Evolutionary conservation across 768 basidiomycete species (phyloP).

Genomic region (Cystofilobasidium capitatum): DNA sequence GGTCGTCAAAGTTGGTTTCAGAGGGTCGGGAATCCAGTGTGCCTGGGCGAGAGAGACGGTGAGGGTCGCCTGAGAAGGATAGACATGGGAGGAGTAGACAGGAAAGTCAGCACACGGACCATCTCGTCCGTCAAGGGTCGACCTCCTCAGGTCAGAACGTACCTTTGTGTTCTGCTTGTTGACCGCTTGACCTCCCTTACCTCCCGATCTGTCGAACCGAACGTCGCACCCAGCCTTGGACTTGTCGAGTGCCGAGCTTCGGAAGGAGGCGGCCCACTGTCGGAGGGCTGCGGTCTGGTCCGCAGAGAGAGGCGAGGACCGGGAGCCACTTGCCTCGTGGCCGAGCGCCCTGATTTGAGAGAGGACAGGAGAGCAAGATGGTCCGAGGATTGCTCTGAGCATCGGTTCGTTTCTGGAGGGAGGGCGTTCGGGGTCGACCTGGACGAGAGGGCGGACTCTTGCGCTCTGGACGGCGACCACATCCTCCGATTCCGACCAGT

Average conservation of each 20-base stretch:
- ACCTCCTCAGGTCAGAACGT: background rate
- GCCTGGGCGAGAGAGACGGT: conserved; percentile 5
- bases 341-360: too few relatives aligned
- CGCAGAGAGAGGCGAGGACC: background rate
- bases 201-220: conserved; percentile 19
- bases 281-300: conserved; percentile 5
- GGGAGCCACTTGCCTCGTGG: too few relatives aligned
- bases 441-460: too few relatives aligned
- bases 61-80: conserved; percentile 16
- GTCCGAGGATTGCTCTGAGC: too few relatives aligned
- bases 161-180: conserved; percentile 14
- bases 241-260: conserved; percentile 5
- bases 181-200: conserved; percentile 20
- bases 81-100: background rate
- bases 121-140: background rate
- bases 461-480: too few relatives aligned
- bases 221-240: conserved; percentile 8
- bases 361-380: too few relatives aligned
- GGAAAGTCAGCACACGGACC: background rate
- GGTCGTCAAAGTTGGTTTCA: background rate
- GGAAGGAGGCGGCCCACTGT: background rate
- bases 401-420: too few relatives aligned
- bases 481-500: too few relatives aligned
- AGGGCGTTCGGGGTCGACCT: too few relatives aligned
- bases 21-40: conserved; percentile 1